These are phyloP conservation scores for Hippophae rhamnoides DNA, from an alignment of 306 rosid genomes.

Conservation along the genomic window DNA sequence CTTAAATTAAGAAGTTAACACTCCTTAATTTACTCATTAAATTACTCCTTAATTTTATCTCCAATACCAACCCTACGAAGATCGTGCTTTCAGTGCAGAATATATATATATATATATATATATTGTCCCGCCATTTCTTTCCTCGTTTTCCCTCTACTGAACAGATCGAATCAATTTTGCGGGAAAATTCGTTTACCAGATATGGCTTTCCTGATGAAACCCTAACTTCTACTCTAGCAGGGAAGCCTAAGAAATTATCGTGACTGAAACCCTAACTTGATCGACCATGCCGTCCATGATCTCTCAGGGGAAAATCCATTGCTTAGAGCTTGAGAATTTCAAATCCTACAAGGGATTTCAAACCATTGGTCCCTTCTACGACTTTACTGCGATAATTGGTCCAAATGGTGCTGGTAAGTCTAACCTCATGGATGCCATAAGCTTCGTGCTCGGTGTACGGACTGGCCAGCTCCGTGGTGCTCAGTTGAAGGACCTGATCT, in stretches of 20 bases:
- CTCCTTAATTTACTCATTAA: no score
- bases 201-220: background rate
- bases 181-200: background rate
- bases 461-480: conserved; percentile 97
- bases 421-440: conserved; percentile 97
- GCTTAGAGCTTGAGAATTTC: conserved; percentile 83
- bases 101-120: background rate
- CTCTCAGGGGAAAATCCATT: conserved; percentile 77
- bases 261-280: no score
- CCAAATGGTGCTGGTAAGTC: conserved; percentile 98
- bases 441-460: conserved; percentile 96
- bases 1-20: no score
- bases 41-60: no score
- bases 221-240: background rate
- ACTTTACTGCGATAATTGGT: conserved; percentile 92
- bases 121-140: conserved; percentile 31
- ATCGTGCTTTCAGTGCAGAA: background rate
- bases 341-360: conserved; percentile 91
- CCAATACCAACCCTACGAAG: no score
- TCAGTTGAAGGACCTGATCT: conserved; percentile 84
- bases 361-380: conserved; percentile 80
- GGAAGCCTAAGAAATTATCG: no score
- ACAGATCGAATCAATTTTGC: background rate
- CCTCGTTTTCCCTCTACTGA: conserved; percentile 12
- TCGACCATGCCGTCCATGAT: conserved; percentile 70